phyloP scores from a whole-genome alignment of 345 rosid genomes.

The Eucalyptus erythrocorys region DNA sequence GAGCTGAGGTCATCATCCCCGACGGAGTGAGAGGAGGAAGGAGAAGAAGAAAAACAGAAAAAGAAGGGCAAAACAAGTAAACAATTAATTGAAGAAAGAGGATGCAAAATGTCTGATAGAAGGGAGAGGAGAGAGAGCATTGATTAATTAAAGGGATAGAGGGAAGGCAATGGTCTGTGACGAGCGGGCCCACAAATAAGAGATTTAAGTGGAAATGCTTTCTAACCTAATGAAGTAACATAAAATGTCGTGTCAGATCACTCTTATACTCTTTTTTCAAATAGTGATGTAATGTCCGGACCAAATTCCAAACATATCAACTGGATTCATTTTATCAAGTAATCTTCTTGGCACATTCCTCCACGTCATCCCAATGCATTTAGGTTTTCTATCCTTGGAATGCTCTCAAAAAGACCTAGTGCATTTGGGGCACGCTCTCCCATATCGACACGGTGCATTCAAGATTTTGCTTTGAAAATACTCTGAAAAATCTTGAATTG shows the following conservation, averaged over 20 bases:
- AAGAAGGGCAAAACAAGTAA: no score
- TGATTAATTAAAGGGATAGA: no score
- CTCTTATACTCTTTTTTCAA: not conserved
- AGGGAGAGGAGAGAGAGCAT: no score
- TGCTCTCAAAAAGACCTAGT: not conserved
- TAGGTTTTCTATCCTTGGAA: not conserved
- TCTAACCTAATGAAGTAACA: fast-evolving
- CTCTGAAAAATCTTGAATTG: not conserved
- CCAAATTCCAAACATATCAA: not conserved
- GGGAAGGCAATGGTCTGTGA: no score
- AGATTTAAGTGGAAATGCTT: not conserved
- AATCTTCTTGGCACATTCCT: fast-evolving
- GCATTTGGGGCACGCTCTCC: not conserved
- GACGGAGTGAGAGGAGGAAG: no score
- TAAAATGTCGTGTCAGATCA: not conserved
- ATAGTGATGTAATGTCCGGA: no score
- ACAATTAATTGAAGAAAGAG: no score
- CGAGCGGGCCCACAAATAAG: no score
- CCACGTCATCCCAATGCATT: fast-evolving
- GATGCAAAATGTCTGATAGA: no score
- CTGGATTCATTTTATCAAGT: not conserved
- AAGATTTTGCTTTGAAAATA: no score
- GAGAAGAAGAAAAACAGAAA: no score
- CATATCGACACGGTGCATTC: fast-evolving
- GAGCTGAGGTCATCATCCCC: no score